Base-by-base conservation (phyloP, 1,139 yeast species). In the Yarrowia galli region DNA sequence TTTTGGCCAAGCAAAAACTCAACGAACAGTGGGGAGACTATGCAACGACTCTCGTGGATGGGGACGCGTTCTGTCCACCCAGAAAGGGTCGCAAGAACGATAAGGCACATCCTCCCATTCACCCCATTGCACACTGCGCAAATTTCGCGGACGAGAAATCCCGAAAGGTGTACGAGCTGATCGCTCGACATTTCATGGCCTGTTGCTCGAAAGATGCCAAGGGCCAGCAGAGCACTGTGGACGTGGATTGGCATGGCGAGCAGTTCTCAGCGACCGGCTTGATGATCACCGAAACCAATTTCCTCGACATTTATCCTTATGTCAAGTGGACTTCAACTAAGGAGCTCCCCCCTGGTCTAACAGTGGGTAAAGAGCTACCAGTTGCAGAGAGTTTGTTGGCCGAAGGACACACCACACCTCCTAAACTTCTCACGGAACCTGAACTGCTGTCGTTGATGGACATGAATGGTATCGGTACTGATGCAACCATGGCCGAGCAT, bases 401-500 rank as follows among this genome's bases (percentile, higher is more conserved):
- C 68, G 87, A 86, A 25, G 98, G 98, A 0, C 83, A 84, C 68
- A 95, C 99, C 0, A 76, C 88, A 0, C 87, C 97, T 0, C 99
- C 99, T 0, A 80, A 80, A 46, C 89, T 87, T 68, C 84, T 96
- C 83, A 93, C 99, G 0, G 99, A 96, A 77, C 84, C 97, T 0
- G 99, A 95, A 74, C 82, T 96, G 45, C 92, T 96, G 79, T 89
- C 92, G 13, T 79, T 95, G 66, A 96, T 96, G 99, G 99, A 96
- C 79, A 91, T 87, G 8, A 96, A 96, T 78, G 98, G 98, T 0
- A 96, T 96, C 64, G 99, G 99, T 0, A 96, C 99, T 0, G 99
- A 96, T 80, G 99, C 99, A 0, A 96, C 99, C 0, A 96, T 96
- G 79, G 99, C 99, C 0, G 99, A 95, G 56, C 99, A 96, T 77